These are phyloP conservation scores for Aspergillus piperis DNA, from an alignment of 2,329 filamentous ascomycete species.

Conservation along the genomic window DNA sequence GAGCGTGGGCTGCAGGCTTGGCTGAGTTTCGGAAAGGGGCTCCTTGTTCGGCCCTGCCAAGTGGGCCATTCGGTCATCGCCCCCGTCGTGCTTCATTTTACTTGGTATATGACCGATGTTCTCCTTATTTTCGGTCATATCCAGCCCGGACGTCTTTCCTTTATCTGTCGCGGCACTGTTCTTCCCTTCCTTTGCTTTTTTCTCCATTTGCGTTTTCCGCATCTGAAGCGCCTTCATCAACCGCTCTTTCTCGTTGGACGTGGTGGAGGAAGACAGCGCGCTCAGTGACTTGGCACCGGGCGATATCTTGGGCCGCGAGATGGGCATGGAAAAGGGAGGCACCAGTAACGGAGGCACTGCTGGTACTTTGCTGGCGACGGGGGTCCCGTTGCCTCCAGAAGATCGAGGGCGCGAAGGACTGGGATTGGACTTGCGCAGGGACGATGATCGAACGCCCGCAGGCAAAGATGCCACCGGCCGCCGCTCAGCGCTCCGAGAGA, in stretches of 20 bases:
- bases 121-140: slow-evolving; percentile 27
- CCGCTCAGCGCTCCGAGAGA: slow-evolving; percentile 50
- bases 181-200: slow-evolving; percentile 34
- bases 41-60: slow-evolving; percentile 18
- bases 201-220: slow-evolving; percentile 73
- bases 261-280: slow-evolving; percentile 52
- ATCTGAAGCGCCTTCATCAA: slow-evolving; percentile 93
- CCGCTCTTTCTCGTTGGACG: slow-evolving; percentile 85
- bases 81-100: slow-evolving; percentile 15
- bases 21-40: slow-evolving; percentile 16
- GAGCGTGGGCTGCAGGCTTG: neutral
- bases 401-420: slow-evolving; percentile 47
- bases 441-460: slow-evolving; percentile 71
- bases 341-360: slow-evolving; percentile 43
- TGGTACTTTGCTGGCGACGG: slow-evolving; percentile 33
- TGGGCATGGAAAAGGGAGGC: slow-evolving; percentile 38
- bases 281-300: slow-evolving; percentile 47
- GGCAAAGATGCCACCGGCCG: slow-evolving; percentile 78
- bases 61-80: slow-evolving; percentile 10
- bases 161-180: slow-evolving; percentile 26
- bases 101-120: slow-evolving; percentile 30
- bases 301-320: slow-evolving; percentile 38
- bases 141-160: slow-evolving; percentile 12
- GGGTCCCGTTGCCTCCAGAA: slow-evolving; percentile 39
- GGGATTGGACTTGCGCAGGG: slow-evolving; percentile 51